phyloP scores from a whole-genome alignment of 2,329 filamentous ascomycete genomes.

The Aspergillus puulaauensis region DNA sequence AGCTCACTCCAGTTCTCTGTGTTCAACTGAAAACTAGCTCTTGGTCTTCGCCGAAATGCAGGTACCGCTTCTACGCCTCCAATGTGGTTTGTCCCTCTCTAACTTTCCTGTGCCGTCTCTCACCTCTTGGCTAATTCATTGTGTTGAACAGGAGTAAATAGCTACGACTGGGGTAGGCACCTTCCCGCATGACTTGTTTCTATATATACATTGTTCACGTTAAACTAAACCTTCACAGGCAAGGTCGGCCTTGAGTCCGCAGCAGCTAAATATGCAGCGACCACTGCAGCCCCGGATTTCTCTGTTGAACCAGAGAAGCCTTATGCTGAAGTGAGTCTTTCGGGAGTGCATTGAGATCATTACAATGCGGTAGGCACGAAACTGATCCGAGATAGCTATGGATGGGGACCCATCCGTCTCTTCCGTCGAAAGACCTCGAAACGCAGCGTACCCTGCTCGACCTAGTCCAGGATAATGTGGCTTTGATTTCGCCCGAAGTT shows the following conservation, averaged over 20 bases:
- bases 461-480: slow-evolving; percentile 81
- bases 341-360: not conserved
- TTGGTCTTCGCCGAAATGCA: slow-evolving; percentile 53
- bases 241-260: slow-evolving; percentile 87
- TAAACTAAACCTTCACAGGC: slow-evolving; percentile 49
- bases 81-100: slow-evolving; percentile 51
- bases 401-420: slow-evolving; percentile 98
- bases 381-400: slow-evolving; percentile 64
- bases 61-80: slow-evolving; percentile 78
- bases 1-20: not conserved
- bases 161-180: slow-evolving; percentile 86
- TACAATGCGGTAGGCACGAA: slow-evolving; percentile 5
- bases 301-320: slow-evolving; percentile 81
- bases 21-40: not conserved
- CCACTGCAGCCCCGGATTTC: slow-evolving; percentile 74
- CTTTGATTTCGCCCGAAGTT: slow-evolving; percentile 73
- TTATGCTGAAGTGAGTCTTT: slow-evolving; percentile 74
- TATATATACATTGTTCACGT: slow-evolving; percentile 1
- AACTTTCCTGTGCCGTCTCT: not conserved
- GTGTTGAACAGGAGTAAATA: slow-evolving; percentile 76
- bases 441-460: slow-evolving; percentile 86
- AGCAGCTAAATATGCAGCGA: slow-evolving; percentile 84
- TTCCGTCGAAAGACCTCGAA: slow-evolving; percentile 84
- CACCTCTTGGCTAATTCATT: not conserved
- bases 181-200: not conserved